Evolutionary conservation across 495 filamentous ascomycete species (phyloP).

Genomic region (Penicillium daleae): DNA sequence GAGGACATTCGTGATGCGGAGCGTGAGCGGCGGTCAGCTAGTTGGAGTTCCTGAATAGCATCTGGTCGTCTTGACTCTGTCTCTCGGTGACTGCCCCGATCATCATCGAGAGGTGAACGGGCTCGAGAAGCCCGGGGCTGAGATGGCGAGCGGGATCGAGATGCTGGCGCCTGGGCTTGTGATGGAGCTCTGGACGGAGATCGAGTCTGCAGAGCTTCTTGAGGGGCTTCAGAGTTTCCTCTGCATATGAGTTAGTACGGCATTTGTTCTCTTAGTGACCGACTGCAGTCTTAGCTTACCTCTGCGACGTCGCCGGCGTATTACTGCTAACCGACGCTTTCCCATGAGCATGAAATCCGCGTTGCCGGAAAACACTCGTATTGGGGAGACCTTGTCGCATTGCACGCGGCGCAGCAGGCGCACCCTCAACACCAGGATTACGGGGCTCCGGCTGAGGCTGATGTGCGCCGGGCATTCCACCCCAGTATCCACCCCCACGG

Average conservation of each 20-base stretch:
- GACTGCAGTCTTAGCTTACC: conserved; percentile 38
- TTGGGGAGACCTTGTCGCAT: conserved; percentile 86
- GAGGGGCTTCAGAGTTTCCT: conserved; percentile 26
- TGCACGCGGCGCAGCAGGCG: conserved; percentile 90
- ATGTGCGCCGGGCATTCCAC: conserved; percentile 23
- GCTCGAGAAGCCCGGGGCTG: conserved; percentile 59
- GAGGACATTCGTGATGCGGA: conserved; percentile 58
- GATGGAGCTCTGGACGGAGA: conserved; percentile 42
- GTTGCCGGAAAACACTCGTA: conserved; percentile 61
- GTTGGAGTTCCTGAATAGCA: conserved; percentile 3
- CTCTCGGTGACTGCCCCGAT: conserved; percentile 50
- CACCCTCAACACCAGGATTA: conserved; percentile 70
- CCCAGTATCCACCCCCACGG: conserved; percentile 35
- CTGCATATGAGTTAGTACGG: conserved; percentile 16
- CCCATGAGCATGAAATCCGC: conserved; percentile 37
- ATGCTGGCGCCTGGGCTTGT: conserved; percentile 32
- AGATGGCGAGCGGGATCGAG: conserved; percentile 52
- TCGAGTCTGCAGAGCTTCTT: conserved; percentile 32
- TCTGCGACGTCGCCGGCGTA: conserved; percentile 33
- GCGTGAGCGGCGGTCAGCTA: conserved; percentile 41
- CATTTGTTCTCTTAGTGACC: background rate
- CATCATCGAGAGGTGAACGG: conserved; percentile 57
- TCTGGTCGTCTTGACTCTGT: conserved; percentile 33
- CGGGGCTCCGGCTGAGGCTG: conserved; percentile 42
- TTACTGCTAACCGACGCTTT: conserved; percentile 34